Evolutionary conservation across 305 asterid species (phyloP).

Genomic region (Fraxinus velutina): DNA sequence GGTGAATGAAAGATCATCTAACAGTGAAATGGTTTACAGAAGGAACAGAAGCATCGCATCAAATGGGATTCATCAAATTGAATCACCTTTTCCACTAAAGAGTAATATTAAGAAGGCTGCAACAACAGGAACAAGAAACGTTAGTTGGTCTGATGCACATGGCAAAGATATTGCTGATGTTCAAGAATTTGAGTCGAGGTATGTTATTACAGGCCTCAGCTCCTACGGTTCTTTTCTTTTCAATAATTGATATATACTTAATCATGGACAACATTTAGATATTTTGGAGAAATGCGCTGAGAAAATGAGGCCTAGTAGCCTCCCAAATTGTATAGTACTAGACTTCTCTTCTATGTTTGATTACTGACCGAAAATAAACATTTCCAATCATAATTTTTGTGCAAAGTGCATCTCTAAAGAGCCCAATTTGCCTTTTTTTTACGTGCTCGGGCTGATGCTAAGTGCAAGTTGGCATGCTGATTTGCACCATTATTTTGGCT

Average conservation of each 20-base stretch:
- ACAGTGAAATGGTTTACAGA: neutral
- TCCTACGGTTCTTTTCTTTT: neutral
- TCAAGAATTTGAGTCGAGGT: conserved; percentile 74
- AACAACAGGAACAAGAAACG: conserved; percentile 45
- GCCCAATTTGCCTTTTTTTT: neutral
- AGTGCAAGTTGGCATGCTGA: neutral
- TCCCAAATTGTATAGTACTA: neutral
- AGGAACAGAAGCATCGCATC: conserved; percentile 10
- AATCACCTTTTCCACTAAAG: conserved; percentile 37
- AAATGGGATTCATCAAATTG: conserved; percentile 13
- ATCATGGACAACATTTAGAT: neutral
- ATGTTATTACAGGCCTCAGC: neutral
- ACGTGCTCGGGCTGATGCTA: neutral
- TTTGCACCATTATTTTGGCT: neutral
- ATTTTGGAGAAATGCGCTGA: neutral
- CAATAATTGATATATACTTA: neutral
- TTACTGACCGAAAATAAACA: neutral
- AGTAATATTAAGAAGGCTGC: conserved; percentile 57
- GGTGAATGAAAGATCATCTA: conserved; percentile 13
- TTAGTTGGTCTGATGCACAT: conserved; percentile 66
- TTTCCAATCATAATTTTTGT: neutral
- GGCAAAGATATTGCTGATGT: conserved; percentile 66
- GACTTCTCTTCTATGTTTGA: neutral
- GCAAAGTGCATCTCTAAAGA: neutral
- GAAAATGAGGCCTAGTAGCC: neutral